Percentiles rank a stretch among this genome's conserved stretches.
These are phyloP conservation scores for Komagataella mondaviorum DNA, from an alignment of 805 yeast genomes.

Conservation along the genomic window DNA sequence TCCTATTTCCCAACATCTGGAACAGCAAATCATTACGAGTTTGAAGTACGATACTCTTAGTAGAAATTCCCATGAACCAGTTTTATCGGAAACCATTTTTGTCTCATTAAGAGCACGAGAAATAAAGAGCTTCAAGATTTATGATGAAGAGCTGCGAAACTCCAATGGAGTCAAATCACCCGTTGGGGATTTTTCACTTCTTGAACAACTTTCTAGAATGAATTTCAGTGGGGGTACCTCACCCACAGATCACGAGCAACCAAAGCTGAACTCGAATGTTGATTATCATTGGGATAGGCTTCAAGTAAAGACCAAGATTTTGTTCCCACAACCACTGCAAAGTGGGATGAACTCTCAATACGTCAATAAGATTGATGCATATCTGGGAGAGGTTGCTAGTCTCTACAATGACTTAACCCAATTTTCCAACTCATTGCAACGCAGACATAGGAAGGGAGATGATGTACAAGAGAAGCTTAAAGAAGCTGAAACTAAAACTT, in stretches of 20 bases:
- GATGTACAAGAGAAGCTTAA: not conserved
- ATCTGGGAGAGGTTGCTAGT: not conserved
- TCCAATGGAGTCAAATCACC: not conserved
- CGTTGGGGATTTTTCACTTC: not conserved
- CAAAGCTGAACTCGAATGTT: not conserved
- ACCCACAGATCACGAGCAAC: not conserved
- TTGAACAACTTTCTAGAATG: not conserved
- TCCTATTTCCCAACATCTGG: constrained; percentile 29
- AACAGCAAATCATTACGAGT: constrained; percentile 25
- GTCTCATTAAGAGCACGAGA: constrained; percentile 31
- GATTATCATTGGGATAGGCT: not conserved
- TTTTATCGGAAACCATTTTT: constrained; percentile 20
- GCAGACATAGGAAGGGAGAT: not conserved
- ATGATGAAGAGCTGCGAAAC: not conserved
- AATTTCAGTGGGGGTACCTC: not conserved
- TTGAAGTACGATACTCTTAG: constrained; percentile 35
- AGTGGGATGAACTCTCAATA: not conserved
- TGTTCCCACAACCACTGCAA: not conserved
- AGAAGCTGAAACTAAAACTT: not conserved
- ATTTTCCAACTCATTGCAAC: not conserved
- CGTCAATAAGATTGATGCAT: not conserved
- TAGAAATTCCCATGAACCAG: constrained; percentile 18
- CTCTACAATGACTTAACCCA: not conserved
- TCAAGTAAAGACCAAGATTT: not conserved
- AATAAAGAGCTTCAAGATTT: constrained; percentile 28